A percentile compares a stretch with the other conserved stretches of the same genome.
These are phyloP conservation scores for Pedinophyceae sp. DNA, from an alignment of 139 green algal genomes.

Conservation along the genomic window DNA sequence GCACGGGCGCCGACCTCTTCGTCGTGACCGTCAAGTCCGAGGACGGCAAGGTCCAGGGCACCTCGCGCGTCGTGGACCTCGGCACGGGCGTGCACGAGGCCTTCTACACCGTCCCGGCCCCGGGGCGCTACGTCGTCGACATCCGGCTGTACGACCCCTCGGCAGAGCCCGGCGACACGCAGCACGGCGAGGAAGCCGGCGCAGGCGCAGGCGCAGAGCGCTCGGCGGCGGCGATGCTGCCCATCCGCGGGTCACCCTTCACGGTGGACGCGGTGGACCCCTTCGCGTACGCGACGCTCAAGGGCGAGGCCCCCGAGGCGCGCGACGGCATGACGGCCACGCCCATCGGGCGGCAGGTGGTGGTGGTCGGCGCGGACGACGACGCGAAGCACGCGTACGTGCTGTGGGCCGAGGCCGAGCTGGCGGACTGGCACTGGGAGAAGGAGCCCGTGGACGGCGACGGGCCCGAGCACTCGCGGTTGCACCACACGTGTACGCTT, in stretches of 20 bases:
- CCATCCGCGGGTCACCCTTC: slow-evolving; percentile 59
- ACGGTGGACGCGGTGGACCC: slow-evolving; percentile 35
- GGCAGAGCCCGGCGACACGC: background rate
- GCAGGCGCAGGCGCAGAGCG: too few species aligned
- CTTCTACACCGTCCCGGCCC: slow-evolving; percentile 21
- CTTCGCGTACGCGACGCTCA: slow-evolving; percentile 41
- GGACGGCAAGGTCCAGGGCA: slow-evolving; percentile 35
- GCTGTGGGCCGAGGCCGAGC: background rate
- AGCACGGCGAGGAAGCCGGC: background rate
- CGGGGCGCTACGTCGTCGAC: slow-evolving; percentile 7
- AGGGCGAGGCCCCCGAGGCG: slow-evolving; percentile 33
- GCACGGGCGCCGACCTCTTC: slow-evolving; percentile 56
- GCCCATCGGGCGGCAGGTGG: slow-evolving; percentile 28
- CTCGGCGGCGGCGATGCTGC: too few species aligned
- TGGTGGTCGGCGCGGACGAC: slow-evolving; percentile 55
- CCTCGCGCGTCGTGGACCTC: slow-evolving; percentile 35
- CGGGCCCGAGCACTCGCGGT: too few species aligned
- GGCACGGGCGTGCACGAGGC: slow-evolving; percentile 52
- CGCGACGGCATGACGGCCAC: slow-evolving; percentile 20
- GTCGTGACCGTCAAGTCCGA: slow-evolving; percentile 25
- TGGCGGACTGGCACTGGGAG: background rate
- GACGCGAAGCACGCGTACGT: slow-evolving; percentile 4
- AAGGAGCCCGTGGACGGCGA: background rate
- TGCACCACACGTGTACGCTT: background rate
- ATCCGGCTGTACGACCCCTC: background rate